Evolutionary conservation across 2,329 filamentous ascomycete genomes (phyloP).

Genomic region (Pestalotiopsis sp.): DNA sequence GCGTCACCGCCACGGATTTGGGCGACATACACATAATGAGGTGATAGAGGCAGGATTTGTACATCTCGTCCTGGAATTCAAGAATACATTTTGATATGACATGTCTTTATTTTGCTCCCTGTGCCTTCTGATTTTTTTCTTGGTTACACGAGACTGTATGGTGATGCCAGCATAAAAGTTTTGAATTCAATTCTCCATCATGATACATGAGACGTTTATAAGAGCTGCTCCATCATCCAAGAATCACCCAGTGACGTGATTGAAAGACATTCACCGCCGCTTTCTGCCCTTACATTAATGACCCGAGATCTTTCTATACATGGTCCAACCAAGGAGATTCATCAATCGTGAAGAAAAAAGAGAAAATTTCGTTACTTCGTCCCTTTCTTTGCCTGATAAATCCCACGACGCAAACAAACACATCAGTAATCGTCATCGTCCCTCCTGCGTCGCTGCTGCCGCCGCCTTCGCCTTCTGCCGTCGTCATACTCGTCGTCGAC

Average conservation of each 20-base stretch:
- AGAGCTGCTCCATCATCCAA: background rate
- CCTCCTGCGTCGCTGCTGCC: slow-evolving; percentile 1
- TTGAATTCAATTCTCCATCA: background rate
- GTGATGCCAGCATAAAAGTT: background rate
- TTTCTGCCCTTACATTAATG: background rate
- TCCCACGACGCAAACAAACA: background rate
- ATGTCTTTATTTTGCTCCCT: background rate
- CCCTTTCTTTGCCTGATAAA: background rate
- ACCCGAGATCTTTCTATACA: background rate
- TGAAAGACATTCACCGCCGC: background rate
- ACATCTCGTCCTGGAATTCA: background rate
- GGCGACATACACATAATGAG: background rate
- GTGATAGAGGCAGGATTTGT: background rate
- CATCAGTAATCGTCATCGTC: slow-evolving; percentile 9
- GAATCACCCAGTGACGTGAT: background rate
- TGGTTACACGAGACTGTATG: too few species aligned
- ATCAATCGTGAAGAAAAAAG: background rate
- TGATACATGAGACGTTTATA: background rate
- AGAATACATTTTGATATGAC: background rate
- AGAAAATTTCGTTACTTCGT: background rate
- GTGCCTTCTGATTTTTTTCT: background rate
- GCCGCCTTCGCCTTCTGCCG: background rate
- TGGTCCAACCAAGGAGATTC: slow-evolving; percentile 4
- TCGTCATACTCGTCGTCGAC: background rate
- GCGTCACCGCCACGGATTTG: background rate